Evolutionary conservation across 139 green algal genomes (phyloP), one percentile per base, ranked within the genome.

Genomic region (Chlorella ohadii): DNA sequence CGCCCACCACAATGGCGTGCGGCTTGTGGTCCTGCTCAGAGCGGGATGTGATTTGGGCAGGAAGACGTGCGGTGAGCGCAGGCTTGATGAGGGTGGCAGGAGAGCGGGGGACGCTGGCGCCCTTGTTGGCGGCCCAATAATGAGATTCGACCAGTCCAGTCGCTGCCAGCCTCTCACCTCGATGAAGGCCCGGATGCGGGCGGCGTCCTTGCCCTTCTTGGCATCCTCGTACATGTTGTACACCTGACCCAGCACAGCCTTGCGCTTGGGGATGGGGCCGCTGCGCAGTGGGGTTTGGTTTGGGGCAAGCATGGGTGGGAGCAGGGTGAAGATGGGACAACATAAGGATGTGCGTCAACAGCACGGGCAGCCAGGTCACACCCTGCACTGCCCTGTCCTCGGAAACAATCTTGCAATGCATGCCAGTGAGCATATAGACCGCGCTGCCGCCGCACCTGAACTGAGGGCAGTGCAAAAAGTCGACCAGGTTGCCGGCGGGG

Each of bases 1-100:
- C 89, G 47, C 92, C 96, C 82, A 98, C 84, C 51, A 96, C 86
- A 38, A 97, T 91, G 25, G 94, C 92, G 82, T 98, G 93, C 19
- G 96, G 96, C 82, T 89, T 86, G 87, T 96, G 91, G 82, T 95
- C 86, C 84, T 93, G 78, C 61, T n/a, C n/a, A n/a, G n/a, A n/a
- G n/a, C n/a, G n/a, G n/a, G n/a, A n/a, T n/a, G n/a, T n/a, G n/a
- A n/a, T n/a, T n/a, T n/a, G n/a, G 3, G 11, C 2, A 15, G 31
- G 25, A 15, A 15, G 41, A 11, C 13, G 31, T n/a, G 76, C 57
- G 34, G 76, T 5, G 28, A 34, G 47, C 9, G 73, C 65, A 51
- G n/a, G 34, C 27, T 20, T 23, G 70, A 7, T n/a, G 6, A 76
- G 66, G n/a, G 28, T 72, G 44, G 44, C 44, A n/a, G n/a, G n/a